Evolutionary conservation across 108 stramenopile genomes (phyloP), one percentile per base, ranked within the genome.

Genomic region (Stephanodiscus triporus): DNA sequence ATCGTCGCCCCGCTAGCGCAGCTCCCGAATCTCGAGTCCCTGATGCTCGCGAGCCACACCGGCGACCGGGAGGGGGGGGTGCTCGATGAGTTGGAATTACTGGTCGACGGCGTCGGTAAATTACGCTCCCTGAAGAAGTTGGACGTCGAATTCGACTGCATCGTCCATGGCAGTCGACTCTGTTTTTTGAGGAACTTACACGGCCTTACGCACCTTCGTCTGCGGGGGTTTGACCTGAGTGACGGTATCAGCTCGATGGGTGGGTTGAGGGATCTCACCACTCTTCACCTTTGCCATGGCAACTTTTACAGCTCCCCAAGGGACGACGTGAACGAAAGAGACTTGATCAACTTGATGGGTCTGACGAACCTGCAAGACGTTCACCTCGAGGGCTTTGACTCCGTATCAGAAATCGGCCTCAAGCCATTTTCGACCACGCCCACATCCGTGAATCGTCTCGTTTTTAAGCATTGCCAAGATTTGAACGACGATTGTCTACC

Each of bases 311-410:
- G 66, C n/a, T 80, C 80, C 1, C 80, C 80, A 1, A 49, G 45
- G 9, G 48, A 80, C 24, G 80, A 80, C 47, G 73, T 80, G 37
- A 69, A 53, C 14, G 73, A 73, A 16, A 68, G 49, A 65, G 80
- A 74, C 23, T 43, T 80, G 38, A 54, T 68, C 61, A 9, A 74
- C 62, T 66, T 80, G 55, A 70, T 48, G 34, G 19, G 61, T 26
- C 27, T 74, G 58, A 48, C 36, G 20, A 74, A 80, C 0, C 22
- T 80, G 13, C 22, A 74, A 56, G 13, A 36, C 14, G 36, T 80
- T 0, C 80, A 80, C 51, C 51, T 80, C 6, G 80, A 80, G 27
- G 80, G 80, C 8, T 80, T 80, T 70, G 80, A 80, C 53, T 73
- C 57, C 30, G 68, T 80, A 14, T 56, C 59, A 23, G 58, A 60